Percentiles rank a stretch among this genome's conserved stretches.
Conservation (phyloP, 1,139 yeast species). For the Candida sanyaensis region DNA sequence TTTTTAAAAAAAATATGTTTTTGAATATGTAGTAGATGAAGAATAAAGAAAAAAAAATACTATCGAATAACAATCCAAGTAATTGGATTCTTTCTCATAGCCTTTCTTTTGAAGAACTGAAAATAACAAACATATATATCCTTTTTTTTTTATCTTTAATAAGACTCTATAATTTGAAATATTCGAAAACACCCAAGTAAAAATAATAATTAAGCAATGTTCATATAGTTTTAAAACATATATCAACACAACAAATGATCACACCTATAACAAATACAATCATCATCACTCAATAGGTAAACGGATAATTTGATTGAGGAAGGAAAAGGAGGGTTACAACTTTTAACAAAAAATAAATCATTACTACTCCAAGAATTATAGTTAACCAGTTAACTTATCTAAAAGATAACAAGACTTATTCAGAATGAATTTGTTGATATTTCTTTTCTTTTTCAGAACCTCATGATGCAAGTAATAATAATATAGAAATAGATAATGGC, state of each 20-base stretch:
- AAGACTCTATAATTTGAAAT: not conserved
- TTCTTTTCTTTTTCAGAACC: not conserved
- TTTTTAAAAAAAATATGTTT: not conserved
- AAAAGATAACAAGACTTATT: not conserved
- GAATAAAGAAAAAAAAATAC: not conserved
- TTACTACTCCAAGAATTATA: not conserved
- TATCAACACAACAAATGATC: too few relatives aligned
- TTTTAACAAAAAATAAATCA: not conserved
- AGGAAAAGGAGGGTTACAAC: not conserved
- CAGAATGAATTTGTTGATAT: not conserved
- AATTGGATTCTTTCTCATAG: not conserved
- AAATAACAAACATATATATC: not conserved
- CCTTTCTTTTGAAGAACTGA: not conserved
- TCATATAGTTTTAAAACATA: too few relatives aligned
- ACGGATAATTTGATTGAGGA: not conserved
- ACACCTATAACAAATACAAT: too few relatives aligned
- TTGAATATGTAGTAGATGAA: not conserved
- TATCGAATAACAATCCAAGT: not conserved
- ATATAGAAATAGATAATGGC: not conserved
- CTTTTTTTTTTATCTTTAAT: not conserved
- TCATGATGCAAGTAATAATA: constrained; percentile 1
- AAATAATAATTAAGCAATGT: not conserved
- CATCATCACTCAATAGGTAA: too few relatives aligned
- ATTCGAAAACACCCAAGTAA: not conserved
- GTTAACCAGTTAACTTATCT: not conserved